These are phyloP conservation scores for Magnusiomyces paraingens DNA, from an alignment of 1,139 yeast genomes.

Conservation along the genomic window DNA sequence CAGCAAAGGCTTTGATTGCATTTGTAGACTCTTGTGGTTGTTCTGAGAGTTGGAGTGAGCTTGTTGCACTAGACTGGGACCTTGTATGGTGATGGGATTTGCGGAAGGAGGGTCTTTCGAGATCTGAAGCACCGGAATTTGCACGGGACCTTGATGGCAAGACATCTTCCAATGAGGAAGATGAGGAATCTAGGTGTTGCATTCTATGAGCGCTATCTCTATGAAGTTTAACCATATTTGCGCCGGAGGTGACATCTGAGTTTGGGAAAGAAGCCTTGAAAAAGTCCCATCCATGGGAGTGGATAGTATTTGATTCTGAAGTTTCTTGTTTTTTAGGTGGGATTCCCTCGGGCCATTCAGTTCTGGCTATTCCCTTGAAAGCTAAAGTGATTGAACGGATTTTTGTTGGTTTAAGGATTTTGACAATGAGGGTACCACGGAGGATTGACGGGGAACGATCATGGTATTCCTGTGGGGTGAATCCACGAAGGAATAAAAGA, in stretches of 20 bases:
- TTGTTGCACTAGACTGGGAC: not conserved
- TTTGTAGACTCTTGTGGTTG: conserved; percentile 11
- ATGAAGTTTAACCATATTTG: conserved; percentile 54
- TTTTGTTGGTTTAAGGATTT: conserved; percentile 68
- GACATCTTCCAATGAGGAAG: not conserved
- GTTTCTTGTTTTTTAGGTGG: conserved; percentile 77
- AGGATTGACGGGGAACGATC: conserved; percentile 76
- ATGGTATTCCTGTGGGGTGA: conserved; percentile 54
- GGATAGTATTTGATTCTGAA: conserved; percentile 56
- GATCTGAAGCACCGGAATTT: not conserved
- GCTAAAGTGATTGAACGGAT: conserved; percentile 60
- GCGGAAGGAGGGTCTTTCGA: not conserved
- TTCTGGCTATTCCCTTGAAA: conserved; percentile 67
- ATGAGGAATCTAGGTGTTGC: not conserved
- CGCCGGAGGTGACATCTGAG: conserved; percentile 38
- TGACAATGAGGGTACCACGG: conserved; percentile 71
- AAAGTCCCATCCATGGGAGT: conserved; percentile 90
- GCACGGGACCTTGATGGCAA: not conserved
- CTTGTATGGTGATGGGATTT: conserved; percentile 1
- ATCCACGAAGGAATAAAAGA: conserved; percentile 74
- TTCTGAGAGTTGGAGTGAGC: not conserved
- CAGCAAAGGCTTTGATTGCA: conserved; percentile 15
- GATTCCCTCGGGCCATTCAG: conserved; percentile 99
- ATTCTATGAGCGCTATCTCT: conserved; percentile 27
- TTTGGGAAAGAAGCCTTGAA: conserved; percentile 43